A percentile compares a stretch with the other conserved stretches of the same genome.
phyloP scores from a whole-genome alignment of 129 eudicot species.

The Ambrosia artemisiifolia region DNA sequence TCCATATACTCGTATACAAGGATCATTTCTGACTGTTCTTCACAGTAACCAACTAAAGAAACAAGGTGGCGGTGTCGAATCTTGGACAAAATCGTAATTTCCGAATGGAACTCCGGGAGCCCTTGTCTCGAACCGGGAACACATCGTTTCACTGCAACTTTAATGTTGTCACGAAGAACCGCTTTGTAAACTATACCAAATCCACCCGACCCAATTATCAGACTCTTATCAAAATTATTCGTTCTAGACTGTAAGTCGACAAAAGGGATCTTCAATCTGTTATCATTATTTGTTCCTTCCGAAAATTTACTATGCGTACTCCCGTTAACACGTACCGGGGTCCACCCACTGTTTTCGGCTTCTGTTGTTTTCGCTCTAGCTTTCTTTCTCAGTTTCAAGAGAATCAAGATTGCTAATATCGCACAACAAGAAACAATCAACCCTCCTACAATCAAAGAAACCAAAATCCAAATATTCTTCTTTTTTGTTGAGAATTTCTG shows the following conservation, averaged over 20 bases:
- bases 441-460: conserved; percentile 47
- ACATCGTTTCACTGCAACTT: conserved; percentile 83
- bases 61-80: conserved; percentile 89
- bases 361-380: conserved; percentile 40
- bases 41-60: conserved; percentile 82
- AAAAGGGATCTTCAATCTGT: conserved; percentile 65
- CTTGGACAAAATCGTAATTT: conserved; percentile 69
- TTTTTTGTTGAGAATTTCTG: conserved; percentile 19
- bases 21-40: conserved; percentile 88
- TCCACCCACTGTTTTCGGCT: conserved; percentile 71
- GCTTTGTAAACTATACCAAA: conserved; percentile 88
- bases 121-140: conserved; percentile 88
- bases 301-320: conserved; percentile 59
- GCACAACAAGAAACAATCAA: conserved; percentile 31
- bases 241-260: conserved; percentile 62
- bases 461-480: conserved; percentile 45
- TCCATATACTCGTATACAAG: conserved; percentile 91
- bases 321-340: conserved; percentile 51
- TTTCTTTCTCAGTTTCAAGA: conserved; percentile 41
- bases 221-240: conserved; percentile 62
- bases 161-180: conserved; percentile 47
- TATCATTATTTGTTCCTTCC: conserved; percentile 52
- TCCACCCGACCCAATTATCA: conserved; percentile 79
- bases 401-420: conserved; percentile 32
- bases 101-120: conserved; percentile 82